Evolutionary conservation across 2,329 filamentous ascomycete species (phyloP), one percentile per base, ranked within the genome.

Genomic region (Cladophialophora psammophila): DNA sequence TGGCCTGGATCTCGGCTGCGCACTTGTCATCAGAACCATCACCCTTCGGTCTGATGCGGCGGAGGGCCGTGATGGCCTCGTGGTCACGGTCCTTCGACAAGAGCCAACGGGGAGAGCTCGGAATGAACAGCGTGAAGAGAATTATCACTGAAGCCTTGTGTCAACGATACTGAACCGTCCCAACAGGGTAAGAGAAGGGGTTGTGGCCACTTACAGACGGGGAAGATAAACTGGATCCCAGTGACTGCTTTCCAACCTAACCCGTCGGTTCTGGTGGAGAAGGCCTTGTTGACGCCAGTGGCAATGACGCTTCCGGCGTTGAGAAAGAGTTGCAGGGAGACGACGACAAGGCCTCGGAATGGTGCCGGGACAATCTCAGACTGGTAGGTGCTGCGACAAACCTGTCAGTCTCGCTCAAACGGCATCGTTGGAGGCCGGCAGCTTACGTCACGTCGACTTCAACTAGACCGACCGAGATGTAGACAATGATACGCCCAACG

Each of bases 81-180:
- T 85, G 81, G 66, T 86, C 83, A 5, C 80, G 78, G 42, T 84
- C 85, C 73, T 85, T 84, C 60, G 86, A 74, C 26, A 87, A 81
- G 5, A 88, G 79, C 85, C 85, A 88, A 62, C 86, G 80, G 9
- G 86, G 86, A 0, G 83, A 86, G 72, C 87, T 85, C 4, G 65
- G 65, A 10, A 67, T 7, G 35, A 62, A 60, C 2, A 58, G 50
- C 20, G 59, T 53, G 18, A 82, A 78, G 20, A 66, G 72, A 45
- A 84, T 76, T 31, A 87, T 85, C 36, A 86, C 15, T 42, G n/a
- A 26, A 26, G 26, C 26, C 26, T 26, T 42, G n/a, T 4, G 40
- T 12, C 10, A 12, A 4, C 40, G n/a, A 12, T 42, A 42, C 12
- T 12, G 40, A 4, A 12, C n/a, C 12, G 12, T 12, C 40, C 40